Conservation (phyloP, 331 rosid genomes). For the Prunus yedoensis region DNA sequence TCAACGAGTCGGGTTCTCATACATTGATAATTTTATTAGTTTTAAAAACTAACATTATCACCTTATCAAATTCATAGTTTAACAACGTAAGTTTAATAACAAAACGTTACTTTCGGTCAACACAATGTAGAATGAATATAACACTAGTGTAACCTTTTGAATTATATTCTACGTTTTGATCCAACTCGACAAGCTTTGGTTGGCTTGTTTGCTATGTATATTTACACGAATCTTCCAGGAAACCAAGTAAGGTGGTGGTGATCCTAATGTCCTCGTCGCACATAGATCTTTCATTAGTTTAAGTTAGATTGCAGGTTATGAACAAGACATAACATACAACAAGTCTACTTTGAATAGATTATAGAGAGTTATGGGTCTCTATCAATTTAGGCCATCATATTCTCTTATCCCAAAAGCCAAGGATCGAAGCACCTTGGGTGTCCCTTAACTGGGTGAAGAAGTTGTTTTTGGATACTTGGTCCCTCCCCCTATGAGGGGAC, state of each 20-base stretch:
- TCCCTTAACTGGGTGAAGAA: background rate
- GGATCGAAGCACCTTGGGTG: background rate
- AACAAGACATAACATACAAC: background rate
- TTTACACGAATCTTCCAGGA: conserved; percentile 11
- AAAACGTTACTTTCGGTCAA: no score
- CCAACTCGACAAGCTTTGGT: conserved; percentile 11
- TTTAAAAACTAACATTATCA: no score
- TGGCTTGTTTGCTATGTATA: background rate
- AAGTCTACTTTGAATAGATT: conserved; percentile 3
- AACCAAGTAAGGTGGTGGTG: conserved; percentile 17
- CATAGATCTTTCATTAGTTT: background rate
- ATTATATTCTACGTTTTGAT: background rate
- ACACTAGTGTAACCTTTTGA: no score
- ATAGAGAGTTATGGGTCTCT: background rate
- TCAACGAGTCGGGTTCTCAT: background rate
- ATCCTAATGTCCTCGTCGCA: conserved; percentile 12
- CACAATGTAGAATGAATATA: no score
- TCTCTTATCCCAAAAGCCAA: background rate
- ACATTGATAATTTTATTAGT: background rate
- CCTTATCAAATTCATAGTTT: background rate
- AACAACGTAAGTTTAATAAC: background rate
- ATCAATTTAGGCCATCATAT: background rate
- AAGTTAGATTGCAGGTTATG: background rate
- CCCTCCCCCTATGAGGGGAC: background rate
- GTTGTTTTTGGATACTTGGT: background rate